Evolutionary conservation across 768 basidiomycete genomes (phyloP).

Genomic region (Amanita subjunquillea): DNA sequence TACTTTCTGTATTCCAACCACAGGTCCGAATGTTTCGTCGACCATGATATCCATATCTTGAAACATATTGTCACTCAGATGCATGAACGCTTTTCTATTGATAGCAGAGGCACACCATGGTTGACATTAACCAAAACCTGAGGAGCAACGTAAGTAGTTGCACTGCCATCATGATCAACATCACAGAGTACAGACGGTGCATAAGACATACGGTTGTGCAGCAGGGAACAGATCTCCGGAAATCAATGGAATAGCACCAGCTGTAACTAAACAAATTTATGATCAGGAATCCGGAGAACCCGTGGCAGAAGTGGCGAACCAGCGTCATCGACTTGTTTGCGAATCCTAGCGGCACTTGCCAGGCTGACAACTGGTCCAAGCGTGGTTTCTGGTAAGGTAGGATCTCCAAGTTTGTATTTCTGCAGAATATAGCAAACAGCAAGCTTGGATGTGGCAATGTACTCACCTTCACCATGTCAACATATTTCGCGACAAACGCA

Average conservation of each 20-base stretch:
- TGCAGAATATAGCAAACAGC: conserved; percentile 15
- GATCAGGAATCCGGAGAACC: not conserved
- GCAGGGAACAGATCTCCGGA: conserved; percentile 55
- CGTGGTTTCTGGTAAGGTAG: conserved; percentile 59
- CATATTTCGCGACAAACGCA: conserved; percentile 64
- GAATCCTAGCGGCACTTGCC: conserved; percentile 75
- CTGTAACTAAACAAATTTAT: conserved; percentile 35
- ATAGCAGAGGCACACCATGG: conserved; percentile 61
- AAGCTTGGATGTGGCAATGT: not conserved
- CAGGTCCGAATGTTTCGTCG: conserved; percentile 91
- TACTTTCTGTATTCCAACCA: conserved; percentile 90
- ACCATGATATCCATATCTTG: conserved; percentile 14
- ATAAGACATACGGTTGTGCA: conserved; percentile 51
- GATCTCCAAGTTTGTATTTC: conserved; percentile 84
- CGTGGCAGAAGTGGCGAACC: conserved; percentile 27
- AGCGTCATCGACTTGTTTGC: conserved; percentile 81
- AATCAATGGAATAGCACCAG: conserved; percentile 73
- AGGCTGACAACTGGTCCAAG: conserved; percentile 91
- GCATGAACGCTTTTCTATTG: conserved; percentile 86
- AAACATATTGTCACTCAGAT: conserved; percentile 24
- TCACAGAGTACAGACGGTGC: not conserved
- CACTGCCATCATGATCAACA: conserved; percentile 28
- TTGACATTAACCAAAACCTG: conserved; percentile 86
- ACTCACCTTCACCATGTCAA: conserved; percentile 59
- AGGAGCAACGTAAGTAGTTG: conserved; percentile 81